Evolutionary conservation across 768 basidiomycete genomes (phyloP).

Genomic region (Candolleomyces efflorescens): DNA sequence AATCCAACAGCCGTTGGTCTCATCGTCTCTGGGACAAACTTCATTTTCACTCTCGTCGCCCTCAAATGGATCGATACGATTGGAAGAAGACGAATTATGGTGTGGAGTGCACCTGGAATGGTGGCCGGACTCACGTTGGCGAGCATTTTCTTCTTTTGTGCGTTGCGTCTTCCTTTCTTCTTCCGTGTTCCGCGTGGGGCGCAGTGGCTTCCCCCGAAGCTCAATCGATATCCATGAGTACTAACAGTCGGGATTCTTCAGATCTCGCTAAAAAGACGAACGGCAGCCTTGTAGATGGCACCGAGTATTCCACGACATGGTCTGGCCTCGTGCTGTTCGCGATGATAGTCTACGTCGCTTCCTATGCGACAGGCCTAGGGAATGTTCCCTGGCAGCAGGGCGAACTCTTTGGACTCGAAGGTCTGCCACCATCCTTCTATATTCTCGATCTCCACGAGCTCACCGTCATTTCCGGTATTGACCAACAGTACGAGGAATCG

Average conservation of each 20-base stretch:
- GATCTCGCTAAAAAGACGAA: slow-evolving; percentile 60
- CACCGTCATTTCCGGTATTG: background rate
- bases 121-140: slow-evolving; percentile 59
- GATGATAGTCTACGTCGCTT: slow-evolving; percentile 83
- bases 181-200: background rate
- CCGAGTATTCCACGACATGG: slow-evolving; percentile 56
- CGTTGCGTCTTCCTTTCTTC: slow-evolving; percentile 16
- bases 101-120: slow-evolving; percentile 73
- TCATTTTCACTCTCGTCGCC: slow-evolving; percentile 72
- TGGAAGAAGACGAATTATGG: slow-evolving; percentile 67
- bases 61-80: slow-evolving; percentile 70
- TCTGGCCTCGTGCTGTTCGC: slow-evolving; percentile 65
- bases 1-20: slow-evolving; percentile 80
- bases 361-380: slow-evolving; percentile 75
- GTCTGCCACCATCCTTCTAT: slow-evolving; percentile 22
- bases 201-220: background rate
- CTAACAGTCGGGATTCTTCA: slow-evolving; percentile 18
- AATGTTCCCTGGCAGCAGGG: slow-evolving; percentile 89
- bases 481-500: slow-evolving; percentile 63
- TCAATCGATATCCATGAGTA: background rate
- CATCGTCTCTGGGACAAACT: slow-evolving; percentile 75
- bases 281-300: slow-evolving; percentile 54
- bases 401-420: slow-evolving; percentile 76
- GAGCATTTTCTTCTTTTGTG: slow-evolving; percentile 63
- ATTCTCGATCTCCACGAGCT: background rate